Base-by-base conservation (phyloP, 1,284 basidiomycete species). In the Ceratobasidium papillatum region DNA sequence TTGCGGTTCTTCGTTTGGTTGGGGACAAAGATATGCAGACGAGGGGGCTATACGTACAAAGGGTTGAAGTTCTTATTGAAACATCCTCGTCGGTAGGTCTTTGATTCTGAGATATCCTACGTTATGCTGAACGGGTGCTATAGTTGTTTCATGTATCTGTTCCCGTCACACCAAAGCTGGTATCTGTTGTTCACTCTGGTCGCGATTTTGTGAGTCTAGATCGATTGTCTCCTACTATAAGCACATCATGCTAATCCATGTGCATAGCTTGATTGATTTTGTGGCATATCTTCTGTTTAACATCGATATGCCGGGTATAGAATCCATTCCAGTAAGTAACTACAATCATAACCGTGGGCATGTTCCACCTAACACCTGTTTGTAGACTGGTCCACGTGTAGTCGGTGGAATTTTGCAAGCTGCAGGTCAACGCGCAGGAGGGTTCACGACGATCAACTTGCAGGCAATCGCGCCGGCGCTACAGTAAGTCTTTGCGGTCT, bases 61-160 rank as follows among this genome's bases (percentile, higher is more conserved):
- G 66, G 66, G 7, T 43, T 71, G 12, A 34, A 43, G 41, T 71
- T 71, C 41, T 49, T 71, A 11, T 59, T 71, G 30, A 58, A 43
- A 25, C 66, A 71, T 32, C 66, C 66, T 71, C 66, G 66, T 43
- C 66, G 66, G 66, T 71, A 43, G 14, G 66, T 45, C 11, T 12
- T n/a, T 22, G 0, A 7, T n/a, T 19, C 11, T 45, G 38, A 27
- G 3, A 12, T 43, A 43, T 22, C 8, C 3, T 27, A 9, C n/a
- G 25, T 17, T 22, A n/a, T 25, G 41, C 38, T 62, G 22, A 62
- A 8, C 9, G n/a, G 2, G 9, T 12, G 19, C 2, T 43, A 7
- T 32, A 71, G 66, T 5, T 71, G 66, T 38, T 71, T 71, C 54
- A 71, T 71, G 66, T 71, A 71, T 43, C 43, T 71, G 27, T 71